These are phyloP conservation scores for Sporothrix dimorphospora DNA, from an alignment of 2,329 filamentous ascomycete genomes.

Conservation along the genomic window DNA sequence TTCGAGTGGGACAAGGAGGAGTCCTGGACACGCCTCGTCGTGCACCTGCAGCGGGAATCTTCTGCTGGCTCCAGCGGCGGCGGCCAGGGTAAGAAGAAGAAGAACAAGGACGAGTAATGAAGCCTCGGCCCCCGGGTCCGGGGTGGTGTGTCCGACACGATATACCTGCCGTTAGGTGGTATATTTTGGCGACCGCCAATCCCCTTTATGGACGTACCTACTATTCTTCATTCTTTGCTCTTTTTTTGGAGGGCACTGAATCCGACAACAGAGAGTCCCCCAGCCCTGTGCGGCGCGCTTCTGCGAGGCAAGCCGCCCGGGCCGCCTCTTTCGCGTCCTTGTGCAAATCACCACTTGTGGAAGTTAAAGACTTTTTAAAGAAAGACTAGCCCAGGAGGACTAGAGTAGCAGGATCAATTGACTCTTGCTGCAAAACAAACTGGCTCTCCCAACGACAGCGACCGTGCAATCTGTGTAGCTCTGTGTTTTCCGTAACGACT, in stretches of 20 bases:
- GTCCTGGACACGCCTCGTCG: conserved; percentile 83
- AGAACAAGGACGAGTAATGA: conserved; percentile 62
- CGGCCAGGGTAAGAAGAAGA: conserved; percentile 56
- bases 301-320: conserved; percentile 26
- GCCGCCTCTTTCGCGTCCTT: conserved; percentile 9
- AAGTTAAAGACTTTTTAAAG: neutral
- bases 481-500: neutral
- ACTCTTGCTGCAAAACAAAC: conserved; percentile 18
- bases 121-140: conserved; percentile 21
- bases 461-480: neutral
- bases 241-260: neutral
- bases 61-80: conserved; percentile 40
- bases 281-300: conserved; percentile 1
- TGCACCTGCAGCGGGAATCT: conserved; percentile 76
- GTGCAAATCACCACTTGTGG: conserved; percentile 23
- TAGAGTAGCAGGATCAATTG: conserved; percentile 29
- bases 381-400: conserved; percentile 14
- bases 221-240: conserved; percentile 10
- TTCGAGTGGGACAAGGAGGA: conserved; percentile 98
- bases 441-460: neutral
- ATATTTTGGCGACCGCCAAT: neutral
- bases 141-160: neutral
- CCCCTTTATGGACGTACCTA: neutral
- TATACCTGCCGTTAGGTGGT: neutral
- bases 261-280: neutral